Conservation (phyloP, 1,284 basidiomycete species). For the Ganoderma multipileum region DNA sequence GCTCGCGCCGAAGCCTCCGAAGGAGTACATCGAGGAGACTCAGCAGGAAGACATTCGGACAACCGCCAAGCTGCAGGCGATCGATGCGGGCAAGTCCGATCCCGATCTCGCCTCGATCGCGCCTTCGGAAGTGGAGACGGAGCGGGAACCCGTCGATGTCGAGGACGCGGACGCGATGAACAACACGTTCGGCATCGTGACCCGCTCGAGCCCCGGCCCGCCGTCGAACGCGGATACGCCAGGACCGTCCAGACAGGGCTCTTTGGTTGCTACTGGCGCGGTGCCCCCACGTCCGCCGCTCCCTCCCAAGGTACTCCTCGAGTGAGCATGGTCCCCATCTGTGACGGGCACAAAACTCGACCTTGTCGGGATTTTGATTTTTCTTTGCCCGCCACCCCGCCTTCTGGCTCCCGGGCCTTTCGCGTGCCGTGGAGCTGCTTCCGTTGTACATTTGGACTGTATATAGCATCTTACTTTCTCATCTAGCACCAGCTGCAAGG, state of each 20-base stretch:
- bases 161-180: conserved; percentile 13
- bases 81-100: conserved; percentile 32
- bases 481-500: not conserved
- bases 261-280: conserved; percentile 20
- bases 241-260: conserved; percentile 7
- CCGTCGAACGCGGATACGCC: not conserved
- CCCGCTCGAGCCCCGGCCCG: not conserved
- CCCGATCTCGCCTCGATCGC: conserved; percentile 23
- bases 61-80: conserved; percentile 39
- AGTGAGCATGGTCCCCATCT: conserved; percentile 4
- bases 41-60: conserved; percentile 68
- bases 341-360: conserved; percentile 1
- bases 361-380: not conserved
- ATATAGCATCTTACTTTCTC: not conserved
- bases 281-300: conserved; percentile 41
- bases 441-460: not conserved
- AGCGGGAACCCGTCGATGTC: conserved; percentile 10
- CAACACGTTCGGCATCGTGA: conserved; percentile 22
- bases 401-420: not conserved
- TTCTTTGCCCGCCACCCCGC: not conserved
- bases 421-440: not conserved
- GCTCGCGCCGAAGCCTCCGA: conserved; percentile 74
- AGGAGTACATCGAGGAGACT: conserved; percentile 79
- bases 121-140: conserved; percentile 6
- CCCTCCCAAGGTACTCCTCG: conserved; percentile 35